Percentiles rank a stretch among this genome's conserved stretches.
Conservation (phyloP, 1,284 basidiomycete genomes). For the Marasmius oreades region DNA sequence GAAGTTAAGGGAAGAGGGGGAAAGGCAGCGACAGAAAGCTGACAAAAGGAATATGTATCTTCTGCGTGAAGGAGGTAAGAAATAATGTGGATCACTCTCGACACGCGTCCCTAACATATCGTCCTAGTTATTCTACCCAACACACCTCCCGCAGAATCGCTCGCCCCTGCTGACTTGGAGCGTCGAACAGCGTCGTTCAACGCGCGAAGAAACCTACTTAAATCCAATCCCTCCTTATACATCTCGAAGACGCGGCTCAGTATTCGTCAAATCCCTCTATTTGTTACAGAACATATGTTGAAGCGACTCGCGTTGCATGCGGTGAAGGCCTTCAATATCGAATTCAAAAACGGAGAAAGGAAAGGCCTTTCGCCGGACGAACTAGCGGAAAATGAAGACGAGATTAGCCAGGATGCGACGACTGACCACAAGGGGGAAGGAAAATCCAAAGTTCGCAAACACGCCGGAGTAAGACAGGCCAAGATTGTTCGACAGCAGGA, state of each 20-base stretch:
- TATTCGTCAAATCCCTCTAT: constrained; percentile 89
- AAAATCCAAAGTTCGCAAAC: constrained; percentile 39
- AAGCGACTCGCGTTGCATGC: constrained; percentile 87
- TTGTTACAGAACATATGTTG: constrained; percentile 85
- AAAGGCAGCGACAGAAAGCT: constrained; percentile 81
- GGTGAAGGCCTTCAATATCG: constrained; percentile 73
- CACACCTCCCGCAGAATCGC: constrained; percentile 68
- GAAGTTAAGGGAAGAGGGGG: constrained; percentile 83
- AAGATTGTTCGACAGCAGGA: constrained; percentile 90
- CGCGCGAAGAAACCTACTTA: constrained; percentile 74
- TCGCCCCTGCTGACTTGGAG: constrained; percentile 76
- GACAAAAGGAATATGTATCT: constrained; percentile 98
- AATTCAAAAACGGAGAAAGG: constrained; percentile 68
- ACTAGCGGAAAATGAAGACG: constrained; percentile 37
- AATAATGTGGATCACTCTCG: background rate
- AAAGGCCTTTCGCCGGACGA: constrained; percentile 73
- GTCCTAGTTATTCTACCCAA: constrained; percentile 81
- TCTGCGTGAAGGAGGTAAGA: constrained; percentile 89
- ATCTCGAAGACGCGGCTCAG: constrained; percentile 93
- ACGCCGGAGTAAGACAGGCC: constrained; percentile 74
- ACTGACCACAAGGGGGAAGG: constrained; percentile 23
- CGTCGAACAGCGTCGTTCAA: constrained; percentile 82
- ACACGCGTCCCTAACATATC: background rate
- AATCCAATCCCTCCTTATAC: constrained; percentile 90
- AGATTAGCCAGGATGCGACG: constrained; percentile 12